Evolutionary conservation across 2,329 filamentous ascomycete genomes (phyloP).

Genomic region (Elsinoe australis): DNA sequence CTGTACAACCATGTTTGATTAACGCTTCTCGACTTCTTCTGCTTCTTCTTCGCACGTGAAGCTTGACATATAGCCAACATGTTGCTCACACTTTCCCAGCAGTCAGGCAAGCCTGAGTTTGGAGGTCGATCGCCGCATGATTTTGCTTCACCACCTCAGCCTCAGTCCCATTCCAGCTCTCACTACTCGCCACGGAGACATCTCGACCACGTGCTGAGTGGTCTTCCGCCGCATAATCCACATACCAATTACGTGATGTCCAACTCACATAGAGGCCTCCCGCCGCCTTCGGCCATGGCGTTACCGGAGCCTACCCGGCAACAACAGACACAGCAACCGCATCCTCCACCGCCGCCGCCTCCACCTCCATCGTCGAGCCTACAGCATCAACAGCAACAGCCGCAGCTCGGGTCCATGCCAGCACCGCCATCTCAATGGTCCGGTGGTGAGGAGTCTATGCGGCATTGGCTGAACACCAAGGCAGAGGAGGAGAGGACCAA

Average conservation of each 20-base stretch:
- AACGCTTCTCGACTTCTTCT: slow-evolving; percentile 3
- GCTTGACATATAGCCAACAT: slow-evolving; percentile 27
- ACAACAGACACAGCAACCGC: slow-evolving; percentile 27
- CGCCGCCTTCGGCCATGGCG: slow-evolving; percentile 47
- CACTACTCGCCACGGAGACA: slow-evolving; percentile 36
- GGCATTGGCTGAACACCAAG: slow-evolving; percentile 45
- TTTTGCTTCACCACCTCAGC: slow-evolving; percentile 37
- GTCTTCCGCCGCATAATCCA: slow-evolving; percentile 38
- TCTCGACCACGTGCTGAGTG: slow-evolving; percentile 33
- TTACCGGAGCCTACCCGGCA: slow-evolving; percentile 40
- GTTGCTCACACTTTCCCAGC: slow-evolving; percentile 44
- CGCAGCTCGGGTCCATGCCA: slow-evolving; percentile 33
- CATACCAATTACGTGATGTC: slow-evolving; percentile 41
- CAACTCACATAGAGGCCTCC: slow-evolving; percentile 46
- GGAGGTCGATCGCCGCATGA: slow-evolving; percentile 43
- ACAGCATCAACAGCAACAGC: slow-evolving; percentile 21
- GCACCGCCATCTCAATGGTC: slow-evolving; percentile 43
- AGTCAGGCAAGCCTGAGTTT: slow-evolving; percentile 42
- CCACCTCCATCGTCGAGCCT: slow-evolving; percentile 31
- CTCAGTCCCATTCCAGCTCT: slow-evolving; percentile 32
- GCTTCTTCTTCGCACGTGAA: slow-evolving; percentile 1
- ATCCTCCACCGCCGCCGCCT: slow-evolving; percentile 28
- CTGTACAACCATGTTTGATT: slow-evolving; percentile 14
- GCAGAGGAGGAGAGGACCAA: slow-evolving; percentile 46
- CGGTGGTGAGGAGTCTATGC: slow-evolving; percentile 45